Percentiles rank a stretch among this genome's conserved stretches.
Evolutionary conservation across 2,329 filamentous ascomycete genomes (phyloP).

Genomic region (Venturia nashicola): DNA sequence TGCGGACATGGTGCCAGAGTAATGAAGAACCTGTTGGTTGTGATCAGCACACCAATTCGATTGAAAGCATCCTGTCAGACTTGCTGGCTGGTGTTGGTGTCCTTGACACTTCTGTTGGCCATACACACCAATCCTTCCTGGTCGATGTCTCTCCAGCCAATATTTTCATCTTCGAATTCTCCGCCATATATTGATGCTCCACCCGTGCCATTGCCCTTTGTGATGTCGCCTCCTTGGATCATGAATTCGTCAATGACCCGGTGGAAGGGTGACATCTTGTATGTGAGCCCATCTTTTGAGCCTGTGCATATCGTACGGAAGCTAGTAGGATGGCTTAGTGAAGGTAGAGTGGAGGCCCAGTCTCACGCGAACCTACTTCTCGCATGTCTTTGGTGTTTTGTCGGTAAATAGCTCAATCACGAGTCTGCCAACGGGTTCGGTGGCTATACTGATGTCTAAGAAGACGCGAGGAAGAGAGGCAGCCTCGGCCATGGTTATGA

Average conservation of each 20-base stretch:
- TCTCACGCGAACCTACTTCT: slow-evolving; percentile 25
- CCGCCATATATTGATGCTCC: slow-evolving; percentile 27
- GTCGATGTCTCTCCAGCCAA: slow-evolving; percentile 29
- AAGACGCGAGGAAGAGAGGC: slow-evolving; percentile 25
- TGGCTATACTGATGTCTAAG: slow-evolving; percentile 29
- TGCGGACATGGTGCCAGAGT: slow-evolving; percentile 27
- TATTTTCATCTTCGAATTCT: slow-evolving; percentile 30
- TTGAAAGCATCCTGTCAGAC: slow-evolving; percentile 1
- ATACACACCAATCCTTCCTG: slow-evolving; percentile 27
- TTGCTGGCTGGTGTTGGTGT: slow-evolving; percentile 30
- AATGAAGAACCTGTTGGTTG: slow-evolving; percentile 25
- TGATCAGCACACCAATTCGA: background rate
- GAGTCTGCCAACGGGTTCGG: slow-evolving; percentile 29
- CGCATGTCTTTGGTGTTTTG: slow-evolving; percentile 31
- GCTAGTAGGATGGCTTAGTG: slow-evolving; percentile 15
- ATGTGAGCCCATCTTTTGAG: slow-evolving; percentile 24
- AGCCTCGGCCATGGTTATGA: background rate
- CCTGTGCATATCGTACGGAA: slow-evolving; percentile 33
- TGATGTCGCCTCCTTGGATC: slow-evolving; percentile 32
- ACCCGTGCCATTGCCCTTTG: slow-evolving; percentile 28
- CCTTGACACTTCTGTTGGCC: slow-evolving; percentile 25
- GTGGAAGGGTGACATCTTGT: slow-evolving; percentile 27
- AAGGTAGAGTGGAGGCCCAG: background rate
- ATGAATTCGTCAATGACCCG: slow-evolving; percentile 32
- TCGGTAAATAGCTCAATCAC: slow-evolving; percentile 34